These are phyloP conservation scores for Turritis glabra DNA, from an alignment of 345 rosid species.

Conservation along the genomic window DNA sequence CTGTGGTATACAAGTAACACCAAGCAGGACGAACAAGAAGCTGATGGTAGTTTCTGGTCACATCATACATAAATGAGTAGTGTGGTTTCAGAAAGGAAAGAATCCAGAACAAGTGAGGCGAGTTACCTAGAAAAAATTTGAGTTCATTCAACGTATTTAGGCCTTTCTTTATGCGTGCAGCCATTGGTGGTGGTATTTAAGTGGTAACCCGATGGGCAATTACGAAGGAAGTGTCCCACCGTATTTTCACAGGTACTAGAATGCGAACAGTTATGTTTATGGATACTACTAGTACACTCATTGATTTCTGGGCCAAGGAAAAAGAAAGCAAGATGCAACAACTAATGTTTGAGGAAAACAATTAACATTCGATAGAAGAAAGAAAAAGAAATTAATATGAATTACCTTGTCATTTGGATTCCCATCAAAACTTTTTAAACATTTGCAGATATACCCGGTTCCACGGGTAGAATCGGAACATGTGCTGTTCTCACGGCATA, in stretches of 20 bases:
- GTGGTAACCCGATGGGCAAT: conserved; percentile 12
- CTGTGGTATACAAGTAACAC: neutral
- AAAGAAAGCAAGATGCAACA: neutral
- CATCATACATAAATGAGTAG: neutral
- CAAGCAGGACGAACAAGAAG: conserved; percentile 18
- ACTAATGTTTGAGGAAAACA: neutral
- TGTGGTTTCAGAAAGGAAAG: neutral
- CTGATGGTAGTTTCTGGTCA: conserved; percentile 9
- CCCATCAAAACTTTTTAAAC: neutral
- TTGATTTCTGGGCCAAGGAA: neutral
- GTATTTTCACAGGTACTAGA: neutral
- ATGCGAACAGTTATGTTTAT: neutral
- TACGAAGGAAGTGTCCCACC: conserved; percentile 34
- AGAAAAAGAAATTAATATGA: neutral
- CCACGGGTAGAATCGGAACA: neutral
- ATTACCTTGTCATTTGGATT: conserved; percentile 31
- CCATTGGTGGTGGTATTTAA: neutral
- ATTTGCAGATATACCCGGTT: neutral
- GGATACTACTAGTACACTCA: neutral
- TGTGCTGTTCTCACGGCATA: neutral
- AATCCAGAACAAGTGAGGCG: neutral
- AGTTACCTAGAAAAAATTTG: neutral
- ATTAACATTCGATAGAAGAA: neutral
- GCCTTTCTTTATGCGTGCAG: neutral
- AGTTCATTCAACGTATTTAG: neutral